These are phyloP conservation scores for Lablab purpureus DNA, from an alignment of 306 rosid genomes.

Conservation along the genomic window DNA sequence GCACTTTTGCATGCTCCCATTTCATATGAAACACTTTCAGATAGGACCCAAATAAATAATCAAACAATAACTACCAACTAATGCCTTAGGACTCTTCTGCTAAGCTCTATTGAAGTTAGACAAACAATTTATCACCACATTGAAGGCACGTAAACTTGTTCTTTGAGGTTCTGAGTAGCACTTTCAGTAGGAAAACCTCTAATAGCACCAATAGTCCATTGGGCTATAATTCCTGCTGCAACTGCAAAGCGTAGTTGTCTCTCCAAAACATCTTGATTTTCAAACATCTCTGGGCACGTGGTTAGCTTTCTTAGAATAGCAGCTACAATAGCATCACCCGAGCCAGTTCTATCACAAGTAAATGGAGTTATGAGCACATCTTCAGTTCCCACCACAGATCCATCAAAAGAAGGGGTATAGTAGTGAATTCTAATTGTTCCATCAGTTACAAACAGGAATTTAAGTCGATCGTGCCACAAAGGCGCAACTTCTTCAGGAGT, in stretches of 20 bases:
- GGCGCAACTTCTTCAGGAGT: slow-evolving; percentile 78
- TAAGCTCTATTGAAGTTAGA: slow-evolving; percentile 20
- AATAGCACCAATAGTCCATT: slow-evolving; percentile 94
- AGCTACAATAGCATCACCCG: slow-evolving; percentile 96
- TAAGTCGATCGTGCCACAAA: slow-evolving; percentile 81
- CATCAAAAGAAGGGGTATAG: slow-evolving; percentile 78
- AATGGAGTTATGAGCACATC: slow-evolving; percentile 93
- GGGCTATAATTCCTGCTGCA: slow-evolving; percentile 92
- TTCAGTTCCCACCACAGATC: slow-evolving; percentile 86
- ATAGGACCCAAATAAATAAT: slow-evolving; percentile 20
- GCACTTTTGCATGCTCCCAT: slow-evolving; percentile 18
- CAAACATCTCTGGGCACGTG: slow-evolving; percentile 79
- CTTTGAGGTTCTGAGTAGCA: slow-evolving; percentile 97
- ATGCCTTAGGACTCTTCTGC: slow-evolving; percentile 7
- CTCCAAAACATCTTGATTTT: slow-evolving; percentile 73
- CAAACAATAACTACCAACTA: slow-evolving; percentile 39
- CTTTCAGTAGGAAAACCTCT: slow-evolving; percentile 94
- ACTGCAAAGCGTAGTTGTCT: slow-evolving; percentile 88
- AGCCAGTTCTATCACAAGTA: slow-evolving; percentile 96
- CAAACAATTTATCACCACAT: slow-evolving; percentile 68
- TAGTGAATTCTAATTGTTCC: slow-evolving; percentile 88
- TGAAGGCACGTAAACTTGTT: slow-evolving; percentile 95
- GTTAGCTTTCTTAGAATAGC: slow-evolving; percentile 87
- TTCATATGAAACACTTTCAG: slow-evolving; percentile 26
- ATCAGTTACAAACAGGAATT: slow-evolving; percentile 76